A percentile compares a stretch with the other conserved stretches of the same genome.
Conservation (phyloP, 108 stramenopile species). For the Pseudonitzschia delicatissima region DNA sequence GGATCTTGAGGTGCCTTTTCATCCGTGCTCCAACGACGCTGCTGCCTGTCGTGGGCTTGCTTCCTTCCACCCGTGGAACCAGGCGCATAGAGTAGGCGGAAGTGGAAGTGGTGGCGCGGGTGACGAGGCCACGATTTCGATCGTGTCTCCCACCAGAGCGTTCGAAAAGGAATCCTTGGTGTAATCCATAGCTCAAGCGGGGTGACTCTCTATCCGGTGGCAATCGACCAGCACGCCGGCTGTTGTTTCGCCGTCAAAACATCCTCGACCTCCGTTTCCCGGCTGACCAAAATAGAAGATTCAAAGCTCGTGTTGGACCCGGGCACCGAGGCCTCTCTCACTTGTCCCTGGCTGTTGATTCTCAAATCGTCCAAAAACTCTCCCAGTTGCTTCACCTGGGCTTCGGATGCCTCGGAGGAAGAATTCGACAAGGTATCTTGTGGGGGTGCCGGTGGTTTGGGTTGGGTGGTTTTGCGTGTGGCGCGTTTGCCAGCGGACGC, state of each 20-base stretch:
- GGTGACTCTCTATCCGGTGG: too few relatives aligned
- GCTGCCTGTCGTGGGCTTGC: background rate
- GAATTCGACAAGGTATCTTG: slow-evolving; percentile 24
- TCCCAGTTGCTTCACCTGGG: slow-evolving; percentile 17
- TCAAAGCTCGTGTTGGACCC: slow-evolving; percentile 24
- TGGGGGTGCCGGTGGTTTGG: background rate
- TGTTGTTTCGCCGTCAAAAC: slow-evolving; percentile 11
- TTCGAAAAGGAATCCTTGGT: slow-evolving; percentile 1
- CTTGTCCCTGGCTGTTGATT: slow-evolving; percentile 25
- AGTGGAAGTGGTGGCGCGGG: background rate
- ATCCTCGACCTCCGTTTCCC: slow-evolving; percentile 8
- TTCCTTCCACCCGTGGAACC: background rate
- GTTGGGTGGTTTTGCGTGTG: slow-evolving; percentile 4
- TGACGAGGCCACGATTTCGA: background rate
- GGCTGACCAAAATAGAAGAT: slow-evolving; percentile 6
- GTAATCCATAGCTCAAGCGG: background rate
- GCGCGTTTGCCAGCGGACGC: background rate
- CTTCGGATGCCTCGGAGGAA: slow-evolving; percentile 28
- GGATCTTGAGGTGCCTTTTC: background rate
- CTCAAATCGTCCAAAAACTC: slow-evolving; percentile 36
- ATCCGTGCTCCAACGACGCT: too few relatives aligned
- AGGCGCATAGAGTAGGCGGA: slow-evolving; percentile 1
- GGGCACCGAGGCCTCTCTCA: slow-evolving; percentile 21
- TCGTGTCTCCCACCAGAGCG: background rate
- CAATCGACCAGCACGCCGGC: too few relatives aligned